phyloP scores from a whole-genome alignment of 2,329 filamentous ascomycete species.

The Ceratocystis eucalypticola region DNA sequence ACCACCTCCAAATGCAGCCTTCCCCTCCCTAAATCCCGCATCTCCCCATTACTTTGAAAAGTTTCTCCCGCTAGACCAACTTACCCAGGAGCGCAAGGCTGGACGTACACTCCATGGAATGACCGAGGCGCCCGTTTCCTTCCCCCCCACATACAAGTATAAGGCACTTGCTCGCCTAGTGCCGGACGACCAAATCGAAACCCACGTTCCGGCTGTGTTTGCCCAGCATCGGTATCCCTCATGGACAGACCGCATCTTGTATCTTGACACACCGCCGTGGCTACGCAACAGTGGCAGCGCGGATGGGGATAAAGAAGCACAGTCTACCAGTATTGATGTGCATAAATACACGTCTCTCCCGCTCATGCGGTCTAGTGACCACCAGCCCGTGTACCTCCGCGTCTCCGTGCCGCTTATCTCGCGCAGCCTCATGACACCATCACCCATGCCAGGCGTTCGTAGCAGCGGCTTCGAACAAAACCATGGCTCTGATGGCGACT shows the following conservation, averaged over 20 bases:
- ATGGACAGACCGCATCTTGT: constrained; percentile 89
- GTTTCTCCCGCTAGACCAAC: constrained; percentile 65
- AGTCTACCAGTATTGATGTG: constrained; percentile 32
- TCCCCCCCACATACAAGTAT: constrained; percentile 94
- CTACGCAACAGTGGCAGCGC: constrained; percentile 25
- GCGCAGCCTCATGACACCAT: constrained; percentile 29
- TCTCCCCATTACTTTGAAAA: constrained; percentile 48
- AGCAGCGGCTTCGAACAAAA: constrained; percentile 13
- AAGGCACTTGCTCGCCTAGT: constrained; percentile 31
- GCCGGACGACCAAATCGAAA: constrained; percentile 22
- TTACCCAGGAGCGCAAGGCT: constrained; percentile 55
- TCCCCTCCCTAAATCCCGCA: constrained; percentile 45
- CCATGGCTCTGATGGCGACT: not conserved
- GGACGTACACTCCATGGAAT: constrained; percentile 67
- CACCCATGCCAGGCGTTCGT: constrained; percentile 20
- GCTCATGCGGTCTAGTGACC: constrained; percentile 70
- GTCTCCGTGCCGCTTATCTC: constrained; percentile 49
- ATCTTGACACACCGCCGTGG: constrained; percentile 48
- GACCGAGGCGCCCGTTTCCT: constrained; percentile 57
- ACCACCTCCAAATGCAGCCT: constrained; percentile 48
- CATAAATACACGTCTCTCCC: constrained; percentile 62
- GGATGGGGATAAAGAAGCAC: constrained; percentile 10
- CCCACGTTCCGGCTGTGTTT: constrained; percentile 51
- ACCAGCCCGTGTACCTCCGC: constrained; percentile 67
- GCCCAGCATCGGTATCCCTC: constrained; percentile 73